phyloP scores from a whole-genome alignment of 352 stramenopile species.

The Thalassiosira livingstoniorum region DNA sequence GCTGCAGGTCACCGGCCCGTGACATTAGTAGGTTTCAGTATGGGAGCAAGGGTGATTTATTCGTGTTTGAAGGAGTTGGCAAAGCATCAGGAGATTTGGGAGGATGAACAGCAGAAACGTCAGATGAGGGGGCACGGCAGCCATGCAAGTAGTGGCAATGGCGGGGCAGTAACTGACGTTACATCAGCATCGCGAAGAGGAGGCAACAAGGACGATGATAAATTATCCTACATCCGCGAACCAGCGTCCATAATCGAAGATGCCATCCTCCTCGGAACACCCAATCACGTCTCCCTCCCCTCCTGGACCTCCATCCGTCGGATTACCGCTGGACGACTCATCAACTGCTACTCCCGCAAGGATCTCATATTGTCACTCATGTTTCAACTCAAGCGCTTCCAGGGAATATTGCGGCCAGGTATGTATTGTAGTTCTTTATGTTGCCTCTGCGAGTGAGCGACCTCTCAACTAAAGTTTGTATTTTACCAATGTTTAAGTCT shows the following conservation, averaged over 20 bases:
- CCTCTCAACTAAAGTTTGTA: background rate
- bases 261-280: constrained; percentile 81
- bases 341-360: constrained; percentile 82
- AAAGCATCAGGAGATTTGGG: constrained; percentile 63
- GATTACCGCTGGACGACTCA: constrained; percentile 74
- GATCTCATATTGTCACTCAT: constrained; percentile 83
- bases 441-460: background rate
- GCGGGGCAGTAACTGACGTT: constrained; percentile 5
- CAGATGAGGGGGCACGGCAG: too few species aligned
- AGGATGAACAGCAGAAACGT: constrained; percentile 62
- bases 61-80: constrained; percentile 70
- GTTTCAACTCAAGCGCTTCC: constrained; percentile 79
- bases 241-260: constrained; percentile 81
- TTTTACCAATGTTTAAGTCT: constrained; percentile 51
- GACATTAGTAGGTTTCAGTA: constrained; percentile 55
- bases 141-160: too few species aligned
- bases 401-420: constrained; percentile 38
- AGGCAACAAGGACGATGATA: constrained; percentile 43
- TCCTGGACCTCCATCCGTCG: constrained; percentile 69
- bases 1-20: constrained; percentile 65
- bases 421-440: background rate
- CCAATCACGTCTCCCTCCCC: constrained; percentile 69
- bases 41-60: constrained; percentile 69
- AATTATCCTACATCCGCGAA: constrained; percentile 72
- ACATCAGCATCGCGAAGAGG: too few species aligned